Evolutionary conservation across 768 basidiomycete species (phyloP).

Genomic region (Boletus tomentosulus): DNA sequence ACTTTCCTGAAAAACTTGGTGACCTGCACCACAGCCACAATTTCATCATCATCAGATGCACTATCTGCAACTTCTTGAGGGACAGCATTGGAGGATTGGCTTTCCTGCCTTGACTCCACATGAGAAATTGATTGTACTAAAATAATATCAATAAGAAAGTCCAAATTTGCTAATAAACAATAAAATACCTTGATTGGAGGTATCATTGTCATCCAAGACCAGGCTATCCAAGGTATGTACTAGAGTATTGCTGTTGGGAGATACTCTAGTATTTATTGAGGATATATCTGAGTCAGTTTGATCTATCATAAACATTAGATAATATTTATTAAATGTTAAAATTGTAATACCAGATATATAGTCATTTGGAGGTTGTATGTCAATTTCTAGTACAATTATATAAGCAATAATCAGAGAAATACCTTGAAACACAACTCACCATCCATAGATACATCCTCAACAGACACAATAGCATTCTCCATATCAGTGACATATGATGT

Average conservation of each 20-base stretch:
- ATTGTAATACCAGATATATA: neutral
- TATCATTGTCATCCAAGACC: neutral
- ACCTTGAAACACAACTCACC: neutral
- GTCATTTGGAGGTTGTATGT: no score
- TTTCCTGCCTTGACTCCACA: neutral
- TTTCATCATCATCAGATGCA: neutral
- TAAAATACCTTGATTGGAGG: neutral
- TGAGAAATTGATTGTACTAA: neutral
- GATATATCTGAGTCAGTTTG: neutral
- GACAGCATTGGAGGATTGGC: neutral
- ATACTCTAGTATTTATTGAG: neutral
- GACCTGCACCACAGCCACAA: neutral
- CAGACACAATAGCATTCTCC: neutral
- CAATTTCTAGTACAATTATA: neutral
- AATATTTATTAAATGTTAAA: neutral
- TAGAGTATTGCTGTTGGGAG: no score
- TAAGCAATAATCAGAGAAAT: neutral
- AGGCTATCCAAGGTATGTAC: neutral
- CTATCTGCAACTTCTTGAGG: neutral
- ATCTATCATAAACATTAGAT: neutral
- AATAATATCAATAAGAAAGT: neutral
- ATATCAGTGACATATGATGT: neutral
- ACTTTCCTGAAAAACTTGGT: slow-evolving; percentile 1
- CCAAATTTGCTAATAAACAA: neutral
- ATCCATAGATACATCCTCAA: neutral